These are phyloP conservation scores for Tillandsia leiboldiana DNA, from an alignment of 176 grass and related monocot species.

Conservation along the genomic window DNA sequence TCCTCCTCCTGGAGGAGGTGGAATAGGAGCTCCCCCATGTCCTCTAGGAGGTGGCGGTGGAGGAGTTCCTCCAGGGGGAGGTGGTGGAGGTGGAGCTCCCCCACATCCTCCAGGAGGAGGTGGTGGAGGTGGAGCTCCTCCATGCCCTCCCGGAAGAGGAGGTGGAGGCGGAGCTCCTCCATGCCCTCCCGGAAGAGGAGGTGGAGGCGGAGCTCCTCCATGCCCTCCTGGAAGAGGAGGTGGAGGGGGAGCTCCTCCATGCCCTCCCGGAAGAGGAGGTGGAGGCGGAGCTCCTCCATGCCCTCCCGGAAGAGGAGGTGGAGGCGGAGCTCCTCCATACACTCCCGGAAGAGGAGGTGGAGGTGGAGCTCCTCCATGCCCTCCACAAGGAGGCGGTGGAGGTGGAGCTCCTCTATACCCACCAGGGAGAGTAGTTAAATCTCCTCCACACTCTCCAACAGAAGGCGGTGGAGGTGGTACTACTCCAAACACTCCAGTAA, in stretches of 20 bases:
- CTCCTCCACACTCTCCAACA: slow-evolving; percentile 1
- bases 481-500: slow-evolving; percentile 6
- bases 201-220: slow-evolving; percentile 39
- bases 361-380: slow-evolving; percentile 3
- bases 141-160: neutral
- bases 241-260: neutral
- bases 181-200: slow-evolving; percentile 6
- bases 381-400: slow-evolving; percentile 8
- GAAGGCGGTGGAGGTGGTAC: slow-evolving; percentile 1
- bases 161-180: slow-evolving; percentile 23
- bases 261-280: neutral
- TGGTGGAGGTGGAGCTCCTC: slow-evolving; percentile 38
- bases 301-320: slow-evolving; percentile 17
- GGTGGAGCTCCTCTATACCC: slow-evolving; percentile 5
- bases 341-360: slow-evolving; percentile 6
- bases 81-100: slow-evolving; percentile 17
- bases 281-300: slow-evolving; percentile 1
- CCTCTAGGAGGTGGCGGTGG: slow-evolving; percentile 48
- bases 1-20: neutral
- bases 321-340: slow-evolving; percentile 15
- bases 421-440: slow-evolving; percentile 17
- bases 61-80: neutral
- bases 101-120: slow-evolving; percentile 4
- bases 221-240: neutral
- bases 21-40: slow-evolving; percentile 19